phyloP scores from a whole-genome alignment of 441 rosid species.

The Corymbia citriodora region DNA sequence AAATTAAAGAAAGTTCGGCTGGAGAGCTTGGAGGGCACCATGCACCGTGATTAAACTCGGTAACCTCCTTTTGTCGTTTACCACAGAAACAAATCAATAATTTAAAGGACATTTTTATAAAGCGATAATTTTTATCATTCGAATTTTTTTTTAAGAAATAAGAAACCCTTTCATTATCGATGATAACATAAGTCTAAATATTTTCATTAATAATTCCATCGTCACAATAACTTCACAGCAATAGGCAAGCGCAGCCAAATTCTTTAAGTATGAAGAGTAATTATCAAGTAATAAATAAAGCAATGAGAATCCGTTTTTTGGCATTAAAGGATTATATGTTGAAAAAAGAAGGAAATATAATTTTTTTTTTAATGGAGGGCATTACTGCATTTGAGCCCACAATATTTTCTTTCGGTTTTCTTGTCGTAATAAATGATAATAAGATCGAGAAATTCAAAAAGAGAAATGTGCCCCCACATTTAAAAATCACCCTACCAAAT shows the following conservation, averaged over 20 bases:
- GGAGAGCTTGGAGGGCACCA: background rate
- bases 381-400: background rate
- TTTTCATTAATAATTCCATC: too few species aligned
- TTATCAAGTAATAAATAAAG: background rate
- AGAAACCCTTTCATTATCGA: accelerated
- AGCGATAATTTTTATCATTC: background rate
- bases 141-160: accelerated
- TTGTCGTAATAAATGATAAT: background rate
- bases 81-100: background rate
- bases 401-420: background rate
- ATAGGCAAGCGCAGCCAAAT: background rate
- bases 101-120: accelerated
- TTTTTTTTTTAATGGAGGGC: background rate
- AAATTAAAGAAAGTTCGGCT: background rate
- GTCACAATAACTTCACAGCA: too few species aligned
- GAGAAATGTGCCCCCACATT: background rate
- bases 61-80: background rate
- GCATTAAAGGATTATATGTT: background rate
- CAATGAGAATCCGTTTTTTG: background rate
- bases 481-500: background rate
- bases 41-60: background rate
- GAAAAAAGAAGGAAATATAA: background rate
- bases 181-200: background rate
- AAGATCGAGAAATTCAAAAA: background rate
- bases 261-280: background rate